Percentiles rank a stretch among this genome's conserved stretches.
Evolutionary conservation across 2,329 filamentous ascomycete genomes (phyloP).

Genomic region (Xylaria hypoxylon): DNA sequence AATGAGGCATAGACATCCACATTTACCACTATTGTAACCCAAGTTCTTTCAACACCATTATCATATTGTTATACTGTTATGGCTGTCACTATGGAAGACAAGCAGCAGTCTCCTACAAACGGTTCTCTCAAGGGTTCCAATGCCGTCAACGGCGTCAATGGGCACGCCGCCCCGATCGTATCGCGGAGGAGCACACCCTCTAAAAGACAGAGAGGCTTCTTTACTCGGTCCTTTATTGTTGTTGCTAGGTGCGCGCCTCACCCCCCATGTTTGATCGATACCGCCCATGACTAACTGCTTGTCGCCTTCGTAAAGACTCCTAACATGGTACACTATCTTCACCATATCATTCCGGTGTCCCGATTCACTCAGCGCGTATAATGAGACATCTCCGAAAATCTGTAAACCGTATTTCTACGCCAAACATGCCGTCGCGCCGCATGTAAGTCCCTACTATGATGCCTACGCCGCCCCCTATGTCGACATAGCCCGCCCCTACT

Average conservation of each 20-base stretch:
- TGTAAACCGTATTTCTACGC: slow-evolving; percentile 85
- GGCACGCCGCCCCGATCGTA: slow-evolving; percentile 51
- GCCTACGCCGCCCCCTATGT: slow-evolving; percentile 87
- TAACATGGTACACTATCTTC: slow-evolving; percentile 87
- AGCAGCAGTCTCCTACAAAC: slow-evolving; percentile 50
- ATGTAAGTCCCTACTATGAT: slow-evolving; percentile 87
- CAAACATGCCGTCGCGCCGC: slow-evolving; percentile 73
- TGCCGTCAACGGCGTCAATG: slow-evolving; percentile 52
- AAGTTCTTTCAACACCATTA: slow-evolving; percentile 17
- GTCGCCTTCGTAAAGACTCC: slow-evolving; percentile 64
- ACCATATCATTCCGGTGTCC: slow-evolving; percentile 88
- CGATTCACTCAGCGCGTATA: slow-evolving; percentile 72
- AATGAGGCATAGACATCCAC: slow-evolving; percentile 1
- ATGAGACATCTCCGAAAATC: slow-evolving; percentile 76
- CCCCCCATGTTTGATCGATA: not conserved
- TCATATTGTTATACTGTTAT: slow-evolving; percentile 1
- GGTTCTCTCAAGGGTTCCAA: slow-evolving; percentile 51
- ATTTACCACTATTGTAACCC: slow-evolving; percentile 1
- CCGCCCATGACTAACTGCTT: slow-evolving; percentile 16
- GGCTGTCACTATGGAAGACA: slow-evolving; percentile 40
- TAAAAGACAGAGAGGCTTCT: slow-evolving; percentile 48
- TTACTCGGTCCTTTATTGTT: slow-evolving; percentile 60
- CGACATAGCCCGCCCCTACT: slow-evolving; percentile 80
- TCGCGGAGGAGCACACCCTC: slow-evolving; percentile 48
- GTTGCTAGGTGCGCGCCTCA: slow-evolving; percentile 60